Conservation (phyloP, 305 asterid genomes). For the Stenogyne calaminthoides region DNA sequence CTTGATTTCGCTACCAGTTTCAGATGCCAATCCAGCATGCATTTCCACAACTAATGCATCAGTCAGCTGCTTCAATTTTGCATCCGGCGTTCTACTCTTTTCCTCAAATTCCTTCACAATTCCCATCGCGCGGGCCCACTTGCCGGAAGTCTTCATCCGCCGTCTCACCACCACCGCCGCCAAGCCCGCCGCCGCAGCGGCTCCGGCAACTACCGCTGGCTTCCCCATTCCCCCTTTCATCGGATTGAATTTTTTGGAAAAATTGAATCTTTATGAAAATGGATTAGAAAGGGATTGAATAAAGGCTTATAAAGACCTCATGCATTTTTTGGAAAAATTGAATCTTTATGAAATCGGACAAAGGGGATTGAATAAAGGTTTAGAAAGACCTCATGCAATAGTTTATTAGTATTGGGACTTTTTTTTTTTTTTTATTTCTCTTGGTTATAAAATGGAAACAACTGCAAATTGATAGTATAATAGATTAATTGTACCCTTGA, state of each 20-base stretch:
- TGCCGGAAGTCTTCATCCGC: slow-evolving; percentile 54
- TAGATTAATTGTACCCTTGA: background rate
- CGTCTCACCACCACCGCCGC: slow-evolving; percentile 58
- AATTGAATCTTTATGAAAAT: background rate
- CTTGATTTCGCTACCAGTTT: slow-evolving; percentile 77
- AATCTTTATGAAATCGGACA: background rate
- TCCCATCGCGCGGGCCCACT: slow-evolving; percentile 65
- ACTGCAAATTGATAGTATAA: background rate
- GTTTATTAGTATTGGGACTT: background rate
- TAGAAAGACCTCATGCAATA: too few relatives aligned
- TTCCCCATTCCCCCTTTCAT: slow-evolving; percentile 52
- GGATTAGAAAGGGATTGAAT: background rate
- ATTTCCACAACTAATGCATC: slow-evolving; percentile 81
- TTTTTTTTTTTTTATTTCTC: background rate
- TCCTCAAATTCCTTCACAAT: slow-evolving; percentile 69
- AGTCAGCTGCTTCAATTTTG: slow-evolving; percentile 61
- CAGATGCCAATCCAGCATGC: slow-evolving; percentile 89
- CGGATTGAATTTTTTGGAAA: background rate
- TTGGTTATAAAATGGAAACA: background rate
- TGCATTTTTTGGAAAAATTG: too few relatives aligned
- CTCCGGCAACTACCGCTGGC: slow-evolving; percentile 66
- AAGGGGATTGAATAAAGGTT: background rate
- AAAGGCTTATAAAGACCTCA: too few relatives aligned
- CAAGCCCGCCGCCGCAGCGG: slow-evolving; percentile 63
- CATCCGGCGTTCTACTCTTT: slow-evolving; percentile 59